phyloP scores from a whole-genome alignment of 2,329 filamentous ascomycete species.

The Xylariales sp. region DNA sequence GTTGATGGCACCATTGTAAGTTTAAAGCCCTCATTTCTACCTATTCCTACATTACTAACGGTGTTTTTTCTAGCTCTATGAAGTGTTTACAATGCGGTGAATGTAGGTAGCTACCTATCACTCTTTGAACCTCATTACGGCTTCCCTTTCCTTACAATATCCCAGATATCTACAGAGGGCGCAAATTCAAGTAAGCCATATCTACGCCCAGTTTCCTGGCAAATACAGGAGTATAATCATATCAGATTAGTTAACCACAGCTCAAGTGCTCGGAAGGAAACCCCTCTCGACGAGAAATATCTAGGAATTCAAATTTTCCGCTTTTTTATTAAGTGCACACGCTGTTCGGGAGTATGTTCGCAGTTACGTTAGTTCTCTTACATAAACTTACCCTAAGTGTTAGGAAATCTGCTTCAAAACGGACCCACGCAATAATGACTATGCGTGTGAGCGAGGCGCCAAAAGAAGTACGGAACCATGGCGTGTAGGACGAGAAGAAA shows the following conservation, averaged over 20 bases:
- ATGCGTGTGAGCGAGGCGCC: conserved; percentile 80
- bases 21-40: background rate
- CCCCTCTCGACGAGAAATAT: conserved; percentile 87
- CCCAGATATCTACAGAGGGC: conserved; percentile 81
- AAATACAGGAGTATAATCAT: background rate
- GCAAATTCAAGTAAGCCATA: conserved; percentile 80
- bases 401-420: conserved; percentile 59
- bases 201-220: background rate
- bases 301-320: conserved; percentile 86
- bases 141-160: too few relatives aligned
- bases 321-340: conserved; percentile 75
- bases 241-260: conserved; percentile 9
- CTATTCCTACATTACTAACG: conserved; percentile 6
- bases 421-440: conserved; percentile 95
- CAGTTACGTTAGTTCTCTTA: background rate
- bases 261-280: conserved; percentile 80
- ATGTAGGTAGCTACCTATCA: conserved; percentile 52
- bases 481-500: conserved; percentile 76
- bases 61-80: conserved; percentile 40
- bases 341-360: conserved; percentile 40
- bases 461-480: conserved; percentile 95
- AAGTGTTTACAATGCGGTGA: conserved; percentile 65
- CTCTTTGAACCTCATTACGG: too few relatives aligned
- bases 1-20: conserved; percentile 83
- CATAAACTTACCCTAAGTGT: background rate